Evolutionary conservation across 78 protist species (phyloP).

Genomic region (Mastigamoeba balamuthi): DNA sequence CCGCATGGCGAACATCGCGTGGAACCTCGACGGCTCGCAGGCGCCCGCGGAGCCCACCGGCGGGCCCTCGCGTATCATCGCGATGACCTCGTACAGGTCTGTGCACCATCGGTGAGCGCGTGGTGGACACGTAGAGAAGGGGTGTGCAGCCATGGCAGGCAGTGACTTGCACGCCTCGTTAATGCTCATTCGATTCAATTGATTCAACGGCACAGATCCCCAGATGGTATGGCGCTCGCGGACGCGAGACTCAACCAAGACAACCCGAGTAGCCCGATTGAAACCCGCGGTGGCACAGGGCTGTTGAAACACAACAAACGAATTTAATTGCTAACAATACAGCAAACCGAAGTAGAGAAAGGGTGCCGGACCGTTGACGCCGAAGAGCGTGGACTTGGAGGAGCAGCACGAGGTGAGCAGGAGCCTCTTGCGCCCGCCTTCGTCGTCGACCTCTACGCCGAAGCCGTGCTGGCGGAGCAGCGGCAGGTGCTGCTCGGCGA

Average conservation of each 20-base stretch:
- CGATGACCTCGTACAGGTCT: slow-evolving; percentile 59
- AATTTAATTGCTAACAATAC: no score
- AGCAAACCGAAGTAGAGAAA: no score
- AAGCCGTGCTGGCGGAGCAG: slow-evolving; percentile 46
- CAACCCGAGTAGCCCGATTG: no score
- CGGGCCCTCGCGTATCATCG: slow-evolving; percentile 28
- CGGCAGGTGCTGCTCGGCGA: background rate
- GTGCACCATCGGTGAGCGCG: background rate
- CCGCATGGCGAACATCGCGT: slow-evolving; percentile 75
- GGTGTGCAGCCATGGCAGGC: background rate
- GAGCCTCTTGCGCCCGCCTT: no score
- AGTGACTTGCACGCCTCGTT: background rate
- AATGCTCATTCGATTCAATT: background rate
- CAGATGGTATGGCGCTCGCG: no score
- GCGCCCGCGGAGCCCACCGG: background rate
- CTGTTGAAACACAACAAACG: no score
- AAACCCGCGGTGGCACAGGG: no score
- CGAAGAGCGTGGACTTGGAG: no score
- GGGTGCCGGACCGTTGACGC: no score
- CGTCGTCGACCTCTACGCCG: slow-evolving; percentile 13
- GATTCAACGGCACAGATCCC: no score
- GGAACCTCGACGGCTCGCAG: slow-evolving; percentile 44
- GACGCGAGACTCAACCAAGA: no score
- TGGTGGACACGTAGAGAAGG: background rate
- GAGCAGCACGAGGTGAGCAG: no score